These are phyloP conservation scores for Lepidium sativum DNA, from an alignment of 345 rosid genomes.

Conservation along the genomic window DNA sequence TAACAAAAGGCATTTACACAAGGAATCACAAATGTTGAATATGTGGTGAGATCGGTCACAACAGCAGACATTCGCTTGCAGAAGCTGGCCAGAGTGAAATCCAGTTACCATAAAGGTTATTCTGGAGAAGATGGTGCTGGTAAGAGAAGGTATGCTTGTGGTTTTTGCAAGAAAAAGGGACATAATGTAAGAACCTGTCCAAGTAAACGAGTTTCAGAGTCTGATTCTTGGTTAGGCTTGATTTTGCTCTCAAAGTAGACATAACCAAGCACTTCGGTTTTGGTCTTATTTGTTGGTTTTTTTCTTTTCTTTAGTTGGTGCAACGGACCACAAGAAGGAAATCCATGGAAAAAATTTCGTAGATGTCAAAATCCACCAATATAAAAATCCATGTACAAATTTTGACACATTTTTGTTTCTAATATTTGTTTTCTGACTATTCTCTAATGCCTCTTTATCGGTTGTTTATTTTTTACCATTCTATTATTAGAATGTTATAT, in stretches of 20 bases:
- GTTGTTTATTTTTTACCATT: background rate
- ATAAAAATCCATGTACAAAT: too few species aligned
- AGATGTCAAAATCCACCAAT: too few species aligned
- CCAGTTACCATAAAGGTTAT: background rate
- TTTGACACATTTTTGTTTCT: background rate
- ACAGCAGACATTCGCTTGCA: constrained; percentile 68
- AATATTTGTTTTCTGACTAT: background rate
- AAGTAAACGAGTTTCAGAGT: constrained; percentile 17
- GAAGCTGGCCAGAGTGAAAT: constrained; percentile 19
- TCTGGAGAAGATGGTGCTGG: background rate
- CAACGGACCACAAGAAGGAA: background rate
- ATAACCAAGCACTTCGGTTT: background rate
- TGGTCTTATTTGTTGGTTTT: background rate
- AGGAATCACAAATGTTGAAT: constrained; percentile 37
- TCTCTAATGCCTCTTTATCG: background rate
- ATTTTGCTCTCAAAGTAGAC: background rate
- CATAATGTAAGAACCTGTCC: constrained; percentile 56
- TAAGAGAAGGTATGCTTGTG: constrained; percentile 35
- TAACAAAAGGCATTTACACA: constrained; percentile 20
- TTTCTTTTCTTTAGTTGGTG: background rate
- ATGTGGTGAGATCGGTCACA: constrained; percentile 61
- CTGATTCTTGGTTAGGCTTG: background rate
- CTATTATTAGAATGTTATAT: background rate
- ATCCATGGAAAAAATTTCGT: background rate
- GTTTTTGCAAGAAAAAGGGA: constrained; percentile 38